These are phyloP conservation scores for Jamesozyma jinghongensis DNA, from an alignment of 805 yeast species.

Conservation along the genomic window DNA sequence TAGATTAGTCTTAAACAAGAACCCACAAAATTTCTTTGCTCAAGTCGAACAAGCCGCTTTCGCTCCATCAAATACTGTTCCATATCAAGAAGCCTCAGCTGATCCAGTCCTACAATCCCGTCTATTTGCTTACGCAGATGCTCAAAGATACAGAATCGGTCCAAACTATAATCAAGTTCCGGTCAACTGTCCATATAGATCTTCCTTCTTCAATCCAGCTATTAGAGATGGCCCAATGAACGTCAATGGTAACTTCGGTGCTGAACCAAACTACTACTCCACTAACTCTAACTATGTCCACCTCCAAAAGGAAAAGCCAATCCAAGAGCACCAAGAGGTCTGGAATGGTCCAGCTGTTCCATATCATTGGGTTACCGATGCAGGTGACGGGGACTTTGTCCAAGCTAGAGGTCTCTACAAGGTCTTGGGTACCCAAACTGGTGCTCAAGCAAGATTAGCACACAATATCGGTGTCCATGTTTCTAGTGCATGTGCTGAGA, in stretches of 20 bases:
- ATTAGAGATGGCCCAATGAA: slow-evolving; percentile 77
- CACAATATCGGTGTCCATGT: slow-evolving; percentile 78
- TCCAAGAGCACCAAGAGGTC: slow-evolving; percentile 63
- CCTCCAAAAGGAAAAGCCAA: slow-evolving; percentile 22
- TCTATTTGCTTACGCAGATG: slow-evolving; percentile 75
- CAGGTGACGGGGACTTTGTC: slow-evolving; percentile 58
- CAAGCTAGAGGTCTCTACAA: slow-evolving; percentile 76
- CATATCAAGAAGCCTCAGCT: slow-evolving; percentile 72
- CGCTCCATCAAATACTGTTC: slow-evolving; percentile 78
- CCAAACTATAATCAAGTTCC: slow-evolving; percentile 76
- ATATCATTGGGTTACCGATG: slow-evolving; percentile 69
- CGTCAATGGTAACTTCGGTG: slow-evolving; percentile 63
- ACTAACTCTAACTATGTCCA: slow-evolving; percentile 34
- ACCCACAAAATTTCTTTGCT: slow-evolving; percentile 80
- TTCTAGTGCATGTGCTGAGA: slow-evolving; percentile 54
- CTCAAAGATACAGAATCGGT: slow-evolving; percentile 72
- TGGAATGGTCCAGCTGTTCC: slow-evolving; percentile 80
- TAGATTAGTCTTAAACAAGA: slow-evolving; percentile 66
- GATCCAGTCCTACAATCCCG: slow-evolving; percentile 81
- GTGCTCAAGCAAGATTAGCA: slow-evolving; percentile 77
- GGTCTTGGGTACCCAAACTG: slow-evolving; percentile 65
- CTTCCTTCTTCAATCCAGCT: slow-evolving; percentile 53
- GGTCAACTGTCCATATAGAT: slow-evolving; percentile 72
- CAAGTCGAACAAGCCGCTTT: slow-evolving; percentile 82
- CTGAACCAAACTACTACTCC: slow-evolving; percentile 66